Evolutionary conservation across 2,329 filamentous ascomycete species (phyloP), one percentile per base, ranked within the genome.

Genomic region (Seiridium cupressi): DNA sequence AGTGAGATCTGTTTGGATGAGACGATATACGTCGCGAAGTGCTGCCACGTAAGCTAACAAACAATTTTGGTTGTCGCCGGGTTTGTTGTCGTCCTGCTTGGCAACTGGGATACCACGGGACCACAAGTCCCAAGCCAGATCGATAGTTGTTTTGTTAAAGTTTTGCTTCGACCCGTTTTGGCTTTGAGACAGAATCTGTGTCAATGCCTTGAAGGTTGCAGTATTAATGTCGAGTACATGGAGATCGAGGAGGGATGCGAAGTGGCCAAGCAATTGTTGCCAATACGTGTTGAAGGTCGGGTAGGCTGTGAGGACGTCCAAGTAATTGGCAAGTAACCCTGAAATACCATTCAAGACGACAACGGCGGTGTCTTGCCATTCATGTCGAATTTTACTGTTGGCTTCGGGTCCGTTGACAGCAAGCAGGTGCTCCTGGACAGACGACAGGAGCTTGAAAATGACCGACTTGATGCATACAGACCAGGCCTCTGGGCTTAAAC

Each of bases 21-120:
- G 82, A 1, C 86, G 84, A 69, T 97, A 96, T 1, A 98, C 82
- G 66, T 95, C 89, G 59, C 87, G 81, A 46, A 95, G 84, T 1
- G 90, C 84, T 31, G 88, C 83, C 1, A 95, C 84, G 76, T 97
- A 97, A n/a, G 93, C 90, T 36, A 91, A 78, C n/a, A 94, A 84
- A 9, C 91, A 93, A 60, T 89, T 88, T 70, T 97, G 92, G 65
- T 95, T 96, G 62, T 90, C 84, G 2, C 76, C 76, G 0, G 79
- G 74, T 55, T 80, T 81, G 44, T 82, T 77, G 11, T 77, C 69
- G 18, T 74, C 69, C 10, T 74, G 70, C 40, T 76, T 66, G 1
- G 79, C 74, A 3, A 81, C 75, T 0, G 89, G 88, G n/a, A 90
- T 80, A 1, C 85, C 84, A 44, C 84, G 79, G 13, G 84, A 85